These are phyloP conservation scores for Lobulomyces angularis DNA, from an alignment of 192 early-diverging fungal genomes.

Conservation along the genomic window DNA sequence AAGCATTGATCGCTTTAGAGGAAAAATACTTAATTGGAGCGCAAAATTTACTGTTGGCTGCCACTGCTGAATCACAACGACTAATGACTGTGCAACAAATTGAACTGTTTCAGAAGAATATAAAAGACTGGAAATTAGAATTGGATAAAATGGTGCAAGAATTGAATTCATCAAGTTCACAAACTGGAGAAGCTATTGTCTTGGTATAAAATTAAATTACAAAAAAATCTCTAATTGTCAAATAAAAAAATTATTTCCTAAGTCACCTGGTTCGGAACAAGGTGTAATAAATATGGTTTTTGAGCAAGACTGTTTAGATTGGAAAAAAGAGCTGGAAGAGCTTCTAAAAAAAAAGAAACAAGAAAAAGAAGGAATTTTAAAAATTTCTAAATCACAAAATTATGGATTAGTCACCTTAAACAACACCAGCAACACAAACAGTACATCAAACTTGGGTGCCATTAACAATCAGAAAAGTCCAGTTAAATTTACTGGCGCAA, in stretches of 20 bases:
- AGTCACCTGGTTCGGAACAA: too few species aligned
- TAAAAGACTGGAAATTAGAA: constrained; percentile 15
- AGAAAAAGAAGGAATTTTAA: constrained; percentile 22
- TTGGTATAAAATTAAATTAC: neutral
- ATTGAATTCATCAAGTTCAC: too few species aligned
- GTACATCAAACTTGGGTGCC: neutral
- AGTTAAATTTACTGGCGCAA: too few species aligned
- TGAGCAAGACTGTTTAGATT: constrained; percentile 17
- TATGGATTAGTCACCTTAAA: too few species aligned
- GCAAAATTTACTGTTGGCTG: constrained; percentile 22
- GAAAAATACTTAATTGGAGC: constrained; percentile 29
- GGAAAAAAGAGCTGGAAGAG: constrained; percentile 15
- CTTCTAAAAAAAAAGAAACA: constrained; percentile 28
- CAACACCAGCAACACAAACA: neutral
- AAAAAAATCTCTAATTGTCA: neutral
- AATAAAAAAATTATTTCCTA: constrained; percentile 5
- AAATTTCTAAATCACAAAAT: too few species aligned
- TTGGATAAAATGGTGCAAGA: constrained; percentile 10
- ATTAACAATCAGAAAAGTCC: constrained; percentile 6
- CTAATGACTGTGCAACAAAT: constrained; percentile 17
- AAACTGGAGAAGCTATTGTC: neutral
- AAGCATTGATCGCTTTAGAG: constrained; percentile 27
- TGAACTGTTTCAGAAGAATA: constrained; percentile 15
- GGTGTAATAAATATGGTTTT: constrained; percentile 2
- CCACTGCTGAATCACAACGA: constrained; percentile 24